Base-by-base conservation (phyloP, 116 monocot species). In the Cymodocea nodosa region DNA sequence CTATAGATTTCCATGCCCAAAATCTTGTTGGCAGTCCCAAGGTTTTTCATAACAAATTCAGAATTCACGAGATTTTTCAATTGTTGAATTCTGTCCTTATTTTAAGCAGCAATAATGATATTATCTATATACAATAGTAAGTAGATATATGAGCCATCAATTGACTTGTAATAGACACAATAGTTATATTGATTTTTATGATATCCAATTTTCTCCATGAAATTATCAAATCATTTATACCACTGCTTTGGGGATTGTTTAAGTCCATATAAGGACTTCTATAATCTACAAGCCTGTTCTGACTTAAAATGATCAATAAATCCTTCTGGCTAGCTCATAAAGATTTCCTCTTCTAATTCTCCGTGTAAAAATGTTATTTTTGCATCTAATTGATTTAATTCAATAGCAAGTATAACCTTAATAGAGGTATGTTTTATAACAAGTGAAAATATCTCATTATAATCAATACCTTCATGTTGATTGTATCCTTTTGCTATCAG, bases 391-490 rank as follows among this genome's bases (percentile, higher is more conserved):
- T 71, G 23, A 13, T 71, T 14, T 9, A 64, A 15, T 1, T 71
- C 23, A 23, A 22, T 22, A 0, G 56, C 56, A 19, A 56, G 6
- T 56, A 56, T 19, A 22, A 39, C 14, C 0, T 7, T 6, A 56
- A 64, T 72, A 18, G 37, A 64, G 1, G 0, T 44, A 44, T 56
- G 64, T 17, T 52, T 64, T 1, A 72, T 16, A 55, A 72, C 30
- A 20, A 0, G 22, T 52, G 63, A 64, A 18, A 64, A 64, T 0
- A 72, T 35, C n/a, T 63, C 55, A 56, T 14, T 72, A 15, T 50
- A 64, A 17, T 64, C 72, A 17, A 64, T 23, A 23, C 22, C 63
- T 24, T 64, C 72, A n/a, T 8, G 52, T 36, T 64, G 4, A 30
- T 14, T 64, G 23, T 64, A 72, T 15, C 72, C 55, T 17, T 55